Evolutionary conservation across 108 stramenopile species (phyloP).

Genomic region (Cyclotella cryptica): DNA sequence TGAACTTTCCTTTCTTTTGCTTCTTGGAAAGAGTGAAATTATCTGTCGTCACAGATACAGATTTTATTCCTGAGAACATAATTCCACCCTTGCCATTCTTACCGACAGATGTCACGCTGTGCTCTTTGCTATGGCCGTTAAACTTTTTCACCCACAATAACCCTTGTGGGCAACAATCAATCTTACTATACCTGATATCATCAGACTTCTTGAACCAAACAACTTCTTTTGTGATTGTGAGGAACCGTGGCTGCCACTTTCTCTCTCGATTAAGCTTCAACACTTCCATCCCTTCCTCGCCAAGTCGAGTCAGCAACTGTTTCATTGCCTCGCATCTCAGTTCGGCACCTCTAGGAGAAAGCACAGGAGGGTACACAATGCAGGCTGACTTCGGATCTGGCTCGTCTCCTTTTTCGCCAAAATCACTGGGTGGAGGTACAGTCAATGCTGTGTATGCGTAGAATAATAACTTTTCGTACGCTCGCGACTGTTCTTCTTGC

Average conservation of each 20-base stretch:
- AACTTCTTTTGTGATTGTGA: slow-evolving; percentile 78
- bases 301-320: slow-evolving; percentile 58
- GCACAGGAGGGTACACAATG: slow-evolving; percentile 22
- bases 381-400: not conserved
- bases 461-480: slow-evolving; percentile 40
- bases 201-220: slow-evolving; percentile 43
- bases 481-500: slow-evolving; percentile 35
- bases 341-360: slow-evolving; percentile 17
- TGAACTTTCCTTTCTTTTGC: slow-evolving; percentile 56
- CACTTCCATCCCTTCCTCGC: slow-evolving; percentile 68
- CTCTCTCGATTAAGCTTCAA: slow-evolving; percentile 82
- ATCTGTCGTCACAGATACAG: slow-evolving; percentile 43
- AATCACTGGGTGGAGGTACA: slow-evolving; percentile 26
- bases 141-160: slow-evolving; percentile 61
- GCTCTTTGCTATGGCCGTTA: slow-evolving; percentile 28
- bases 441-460: slow-evolving; percentile 51
- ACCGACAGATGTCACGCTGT: slow-evolving; percentile 33
- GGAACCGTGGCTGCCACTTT: slow-evolving; percentile 78
- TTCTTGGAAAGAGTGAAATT: slow-evolving; percentile 48
- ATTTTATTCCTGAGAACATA: slow-evolving; percentile 33
- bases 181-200: slow-evolving; percentile 30
- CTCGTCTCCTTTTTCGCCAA: slow-evolving; percentile 41
- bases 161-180: slow-evolving; percentile 44
- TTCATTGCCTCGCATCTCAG: slow-evolving; percentile 50
- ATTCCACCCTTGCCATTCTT: slow-evolving; percentile 57